A percentile compares a stretch with the other conserved stretches of the same genome.
These are phyloP conservation scores for Lomentospora prolificans DNA, from an alignment of 2,329 filamentous ascomycete genomes.

Conservation along the genomic window DNA sequence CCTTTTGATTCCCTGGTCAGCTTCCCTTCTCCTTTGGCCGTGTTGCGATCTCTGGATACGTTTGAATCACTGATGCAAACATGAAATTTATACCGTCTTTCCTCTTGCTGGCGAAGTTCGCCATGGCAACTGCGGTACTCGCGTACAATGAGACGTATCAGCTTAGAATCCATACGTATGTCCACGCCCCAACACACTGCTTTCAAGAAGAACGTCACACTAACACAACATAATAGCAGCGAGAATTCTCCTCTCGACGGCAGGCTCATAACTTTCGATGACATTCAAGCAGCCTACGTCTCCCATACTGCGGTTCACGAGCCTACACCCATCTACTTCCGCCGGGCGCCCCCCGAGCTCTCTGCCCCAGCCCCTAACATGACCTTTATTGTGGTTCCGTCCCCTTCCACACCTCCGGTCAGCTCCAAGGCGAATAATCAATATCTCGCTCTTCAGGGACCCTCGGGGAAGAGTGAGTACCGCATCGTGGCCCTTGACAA, in stretches of 20 bases:
- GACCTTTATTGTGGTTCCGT: background rate
- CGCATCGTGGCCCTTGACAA: background rate
- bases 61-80: background rate
- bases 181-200: background rate
- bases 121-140: conserved; percentile 11
- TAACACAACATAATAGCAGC: background rate
- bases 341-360: background rate
- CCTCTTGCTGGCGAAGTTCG: conserved; percentile 8
- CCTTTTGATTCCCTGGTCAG: too few species aligned
- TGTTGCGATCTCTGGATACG: background rate
- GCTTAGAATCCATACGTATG: conserved; percentile 1
- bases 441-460: background rate
- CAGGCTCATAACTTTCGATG: background rate
- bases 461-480: background rate
- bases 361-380: background rate
- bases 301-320: background rate
- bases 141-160: background rate
- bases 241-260: background rate
- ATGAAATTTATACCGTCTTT: background rate
- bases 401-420: background rate
- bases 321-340: background rate
- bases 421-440: background rate
- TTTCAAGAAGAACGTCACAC: background rate
- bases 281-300: background rate
- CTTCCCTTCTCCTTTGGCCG: background rate